Percentiles rank a stretch among this genome's conserved stretches.
Conservation (phyloP, 768 basidiomycete species). For the Lanmaoa rubissima region DNA sequence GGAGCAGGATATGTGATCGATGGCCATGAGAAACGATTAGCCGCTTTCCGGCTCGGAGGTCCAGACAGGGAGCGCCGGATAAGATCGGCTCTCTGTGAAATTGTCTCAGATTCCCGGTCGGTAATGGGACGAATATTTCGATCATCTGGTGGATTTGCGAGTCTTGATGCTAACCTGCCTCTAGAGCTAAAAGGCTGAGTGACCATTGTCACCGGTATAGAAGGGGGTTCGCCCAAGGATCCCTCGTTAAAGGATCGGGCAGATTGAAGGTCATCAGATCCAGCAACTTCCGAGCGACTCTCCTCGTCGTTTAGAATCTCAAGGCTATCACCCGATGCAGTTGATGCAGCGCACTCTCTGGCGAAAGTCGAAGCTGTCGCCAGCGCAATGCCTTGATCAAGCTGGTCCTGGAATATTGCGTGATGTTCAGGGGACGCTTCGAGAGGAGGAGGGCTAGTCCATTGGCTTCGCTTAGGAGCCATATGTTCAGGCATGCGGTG, state of each 20-base stretch:
- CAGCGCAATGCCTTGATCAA: slow-evolving; percentile 63
- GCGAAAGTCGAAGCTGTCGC: slow-evolving; percentile 65
- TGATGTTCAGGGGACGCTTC: slow-evolving; percentile 69
- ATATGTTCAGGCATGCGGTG: slow-evolving; percentile 61
- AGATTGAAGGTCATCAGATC: slow-evolving; percentile 70
- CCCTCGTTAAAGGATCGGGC: slow-evolving; percentile 64
- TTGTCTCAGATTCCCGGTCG: slow-evolving; percentile 8
- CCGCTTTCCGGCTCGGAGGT: slow-evolving; percentile 35
- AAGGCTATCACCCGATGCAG: slow-evolving; percentile 56
- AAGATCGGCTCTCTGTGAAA: slow-evolving; percentile 38
- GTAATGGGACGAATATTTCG: not conserved
- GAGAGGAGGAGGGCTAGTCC: slow-evolving; percentile 83
- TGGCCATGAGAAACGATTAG: slow-evolving; percentile 40
- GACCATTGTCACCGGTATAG: slow-evolving; percentile 10
- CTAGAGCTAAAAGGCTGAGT: slow-evolving; percentile 16
- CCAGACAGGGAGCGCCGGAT: slow-evolving; percentile 46
- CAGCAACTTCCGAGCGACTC: slow-evolving; percentile 52
- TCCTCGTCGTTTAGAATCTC: slow-evolving; percentile 71
- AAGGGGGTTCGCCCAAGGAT: slow-evolving; percentile 19
- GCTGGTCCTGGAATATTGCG: slow-evolving; percentile 61
- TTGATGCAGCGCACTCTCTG: slow-evolving; percentile 50
- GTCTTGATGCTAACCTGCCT: slow-evolving; percentile 27
- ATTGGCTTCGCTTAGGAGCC: slow-evolving; percentile 77
- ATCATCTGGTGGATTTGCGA: slow-evolving; percentile 4
- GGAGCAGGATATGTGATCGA: slow-evolving; percentile 46